A percentile compares a stretch with the other conserved stretches of the same genome.
Conservation (phyloP, 2,329 filamentous ascomycete species). For the Clonostachys rhizophaga region DNA sequence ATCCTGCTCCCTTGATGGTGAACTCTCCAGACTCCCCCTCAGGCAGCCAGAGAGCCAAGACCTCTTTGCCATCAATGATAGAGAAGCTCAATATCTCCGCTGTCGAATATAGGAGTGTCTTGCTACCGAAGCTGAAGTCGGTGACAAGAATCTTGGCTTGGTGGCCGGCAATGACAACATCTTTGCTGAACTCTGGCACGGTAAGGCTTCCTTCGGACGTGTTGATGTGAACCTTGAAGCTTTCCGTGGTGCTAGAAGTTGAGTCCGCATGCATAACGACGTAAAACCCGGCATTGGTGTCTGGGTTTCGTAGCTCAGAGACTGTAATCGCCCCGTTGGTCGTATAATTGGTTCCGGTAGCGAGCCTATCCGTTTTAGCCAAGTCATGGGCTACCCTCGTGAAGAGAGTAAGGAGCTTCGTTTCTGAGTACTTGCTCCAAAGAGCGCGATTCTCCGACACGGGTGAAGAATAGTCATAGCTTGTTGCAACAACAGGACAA, state of each 20-base stretch:
- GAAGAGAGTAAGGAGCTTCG: constrained; percentile 56
- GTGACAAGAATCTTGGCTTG: constrained; percentile 59
- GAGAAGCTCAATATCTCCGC: constrained; percentile 49
- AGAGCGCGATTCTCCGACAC: constrained; percentile 55
- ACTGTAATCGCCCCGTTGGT: constrained; percentile 46
- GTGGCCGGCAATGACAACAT: constrained; percentile 51
- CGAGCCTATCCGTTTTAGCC: constrained; percentile 45
- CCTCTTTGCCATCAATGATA: constrained; percentile 36
- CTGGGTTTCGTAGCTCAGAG: constrained; percentile 53
- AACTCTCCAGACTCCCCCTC: constrained; percentile 51
- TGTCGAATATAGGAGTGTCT: constrained; percentile 49
- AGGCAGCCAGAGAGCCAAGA: constrained; percentile 48
- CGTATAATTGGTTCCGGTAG: constrained; percentile 38
- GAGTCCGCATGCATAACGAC: constrained; percentile 51
- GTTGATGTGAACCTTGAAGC: constrained; percentile 48
- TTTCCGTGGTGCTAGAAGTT: constrained; percentile 40
- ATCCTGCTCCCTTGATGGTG: constrained; percentile 31
- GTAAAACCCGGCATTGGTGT: constrained; percentile 54
- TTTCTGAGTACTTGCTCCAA: constrained; percentile 57
- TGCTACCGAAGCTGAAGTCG: constrained; percentile 49
- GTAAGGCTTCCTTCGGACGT: constrained; percentile 50
- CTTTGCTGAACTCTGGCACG: constrained; percentile 42
- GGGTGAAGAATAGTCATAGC: constrained; percentile 60
- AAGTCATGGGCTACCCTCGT: constrained; percentile 53
- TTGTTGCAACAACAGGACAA: constrained; percentile 51